Conservation (phyloP, 805 yeast species). For the Clavispora phyllophila region DNA sequence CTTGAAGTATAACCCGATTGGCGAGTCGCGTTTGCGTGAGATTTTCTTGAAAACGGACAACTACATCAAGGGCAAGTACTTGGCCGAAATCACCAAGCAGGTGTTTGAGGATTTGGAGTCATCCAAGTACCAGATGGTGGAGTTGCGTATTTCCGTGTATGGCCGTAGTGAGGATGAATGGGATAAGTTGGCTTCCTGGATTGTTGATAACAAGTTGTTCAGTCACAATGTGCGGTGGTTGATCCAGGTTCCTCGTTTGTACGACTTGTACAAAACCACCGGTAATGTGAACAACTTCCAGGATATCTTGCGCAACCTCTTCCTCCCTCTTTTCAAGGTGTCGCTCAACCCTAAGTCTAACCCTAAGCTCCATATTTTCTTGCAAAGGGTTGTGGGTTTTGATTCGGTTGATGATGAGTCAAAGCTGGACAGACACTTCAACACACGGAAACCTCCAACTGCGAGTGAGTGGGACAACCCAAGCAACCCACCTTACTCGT, state of each 20-base stretch:
- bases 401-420: constrained; percentile 99
- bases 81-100: constrained; percentile 91
- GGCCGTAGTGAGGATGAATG: constrained; percentile 89
- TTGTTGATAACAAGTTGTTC: constrained; percentile 83
- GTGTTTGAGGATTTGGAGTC: constrained; percentile 92
- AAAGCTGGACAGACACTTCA: constrained; percentile 78
- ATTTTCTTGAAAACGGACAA: constrained; percentile 95
- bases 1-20: constrained; percentile 94
- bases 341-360: constrained; percentile 77
- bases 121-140: constrained; percentile 96
- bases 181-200: constrained; percentile 95
- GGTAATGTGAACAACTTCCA: constrained; percentile 67
- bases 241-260: constrained; percentile 89
- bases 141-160: constrained; percentile 89
- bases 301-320: constrained; percentile 72
- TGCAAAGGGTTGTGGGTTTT: constrained; percentile 94
- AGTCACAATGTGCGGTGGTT: constrained; percentile 97
- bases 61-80: constrained; percentile 77
- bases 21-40: constrained; percentile 95
- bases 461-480: constrained; percentile 76
- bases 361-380: constrained; percentile 85
- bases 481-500: constrained; percentile 95
- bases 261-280: constrained; percentile 78
- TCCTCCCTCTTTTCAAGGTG: constrained; percentile 87
- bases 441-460: constrained; percentile 70